Evolutionary conservation across 495 filamentous ascomycete genomes (phyloP), one percentile per base, ranked within the genome.

Genomic region (Penicillium taxi): DNA sequence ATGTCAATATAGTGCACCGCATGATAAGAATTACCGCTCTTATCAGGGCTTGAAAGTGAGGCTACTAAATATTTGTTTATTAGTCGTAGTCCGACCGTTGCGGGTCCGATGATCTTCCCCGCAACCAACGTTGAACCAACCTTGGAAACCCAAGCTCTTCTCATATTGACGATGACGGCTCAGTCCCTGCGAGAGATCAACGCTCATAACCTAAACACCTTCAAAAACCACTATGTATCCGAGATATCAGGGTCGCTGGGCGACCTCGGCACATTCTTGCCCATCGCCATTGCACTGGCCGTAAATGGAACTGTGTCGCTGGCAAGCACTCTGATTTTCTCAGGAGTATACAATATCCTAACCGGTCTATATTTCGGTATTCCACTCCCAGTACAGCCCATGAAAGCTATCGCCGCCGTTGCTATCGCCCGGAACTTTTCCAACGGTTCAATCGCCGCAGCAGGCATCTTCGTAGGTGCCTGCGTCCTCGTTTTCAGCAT

Each of bases 181-280:
- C 42, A 47, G 32, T 50, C 55, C 4, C 35, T 66, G 14, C 54
- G 55, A 7, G 53, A 60, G 30, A 60, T 66, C 26, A 53, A 53
- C 26, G 32, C 36, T 1, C 41, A 64, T 20, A 66, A 66, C 35
- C 17, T 63, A 9, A 44, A 45, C n/a, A 63, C 53, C 12, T 61
- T 86, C 45, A 64, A 57, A 22, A 47, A 36, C 8, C 60, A 73
- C 26, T 84, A 86, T 47, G 63, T 87, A 12, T 68, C 80, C 17
- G 90, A 96, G 66, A 79, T 96, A 43, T 89, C 88, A 8, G 90
- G 90, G 27, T 80, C 87, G 0, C 69, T 96, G 9, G 90, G 90
- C 37, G 90, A 96, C 59, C 69, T 95, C 12, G 90, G 90, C 17
- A 96, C 88, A 3, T 75, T 96, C 18, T 76, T 96, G 6, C 90